Conservation (phyloP, 1,284 basidiomycete genomes). For the Boletus sp. region DNA sequence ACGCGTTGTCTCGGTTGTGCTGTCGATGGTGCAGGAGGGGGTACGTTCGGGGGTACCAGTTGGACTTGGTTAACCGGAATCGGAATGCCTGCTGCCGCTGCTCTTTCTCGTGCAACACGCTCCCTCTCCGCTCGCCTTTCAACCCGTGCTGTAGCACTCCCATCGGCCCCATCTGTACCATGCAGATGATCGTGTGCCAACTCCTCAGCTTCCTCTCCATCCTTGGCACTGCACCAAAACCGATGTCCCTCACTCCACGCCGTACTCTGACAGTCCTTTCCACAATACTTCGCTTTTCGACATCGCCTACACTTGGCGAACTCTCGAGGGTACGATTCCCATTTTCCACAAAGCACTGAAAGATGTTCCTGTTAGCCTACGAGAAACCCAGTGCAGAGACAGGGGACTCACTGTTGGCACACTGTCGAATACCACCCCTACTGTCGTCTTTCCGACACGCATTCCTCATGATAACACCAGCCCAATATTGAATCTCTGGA, state of each 20-base stretch:
- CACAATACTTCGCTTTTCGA: constrained; percentile 97
- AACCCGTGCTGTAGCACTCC: constrained; percentile 14
- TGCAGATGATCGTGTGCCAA: constrained; percentile 23
- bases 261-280: constrained; percentile 95
- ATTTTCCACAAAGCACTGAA: constrained; percentile 87
- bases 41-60: constrained; percentile 14
- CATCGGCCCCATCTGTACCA: constrained; percentile 12
- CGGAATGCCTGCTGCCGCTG: constrained; percentile 15
- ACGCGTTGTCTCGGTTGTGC: constrained; percentile 28
- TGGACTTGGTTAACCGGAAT: constrained; percentile 18
- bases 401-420: constrained; percentile 79
- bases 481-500: constrained; percentile 97
- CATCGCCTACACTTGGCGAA: constrained; percentile 97
- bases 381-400: constrained; percentile 2
- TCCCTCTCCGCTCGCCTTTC: constrained; percentile 34
- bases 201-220: constrained; percentile 59
- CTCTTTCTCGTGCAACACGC: constrained; percentile 32
- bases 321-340: constrained; percentile 91
- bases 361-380: constrained; percentile 2
- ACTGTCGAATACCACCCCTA: constrained; percentile 91
- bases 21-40: constrained; percentile 11
- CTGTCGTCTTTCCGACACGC: constrained; percentile 96
- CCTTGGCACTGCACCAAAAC: constrained; percentile 80
- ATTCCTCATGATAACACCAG: constrained; percentile 98
- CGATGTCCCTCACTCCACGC: constrained; percentile 97